phyloP scores from a whole-genome alignment of 345 rosid species.

The Salix suchowensis region DNA sequence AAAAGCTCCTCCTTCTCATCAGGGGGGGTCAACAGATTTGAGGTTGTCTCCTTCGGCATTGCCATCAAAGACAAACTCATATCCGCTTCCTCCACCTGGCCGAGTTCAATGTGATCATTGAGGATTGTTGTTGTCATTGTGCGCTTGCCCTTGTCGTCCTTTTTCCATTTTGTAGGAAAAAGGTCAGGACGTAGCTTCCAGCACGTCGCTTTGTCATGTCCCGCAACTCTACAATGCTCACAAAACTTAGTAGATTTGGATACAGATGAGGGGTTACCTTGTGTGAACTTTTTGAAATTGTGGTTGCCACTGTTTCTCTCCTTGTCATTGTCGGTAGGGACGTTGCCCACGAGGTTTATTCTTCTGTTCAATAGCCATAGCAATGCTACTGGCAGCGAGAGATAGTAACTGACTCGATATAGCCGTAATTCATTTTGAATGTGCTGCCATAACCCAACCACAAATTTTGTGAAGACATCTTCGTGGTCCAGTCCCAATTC shows the following conservation, averaged over 20 bases:
- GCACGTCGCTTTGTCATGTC: background rate
- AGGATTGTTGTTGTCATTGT: background rate
- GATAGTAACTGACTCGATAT: background rate
- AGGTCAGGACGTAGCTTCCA: background rate
- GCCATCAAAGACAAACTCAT: background rate
- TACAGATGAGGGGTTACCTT: background rate
- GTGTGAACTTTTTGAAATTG: background rate
- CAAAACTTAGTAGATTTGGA: background rate
- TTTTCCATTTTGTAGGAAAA: slow-evolving; percentile 1
- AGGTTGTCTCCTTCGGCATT: background rate
- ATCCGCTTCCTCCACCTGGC: background rate
- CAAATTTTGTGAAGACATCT: background rate
- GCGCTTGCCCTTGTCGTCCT: background rate
- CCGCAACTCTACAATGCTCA: background rate
- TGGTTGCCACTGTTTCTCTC: too few species aligned
- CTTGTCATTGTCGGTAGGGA: background rate
- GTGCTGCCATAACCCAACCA: background rate
- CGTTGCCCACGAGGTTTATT: background rate
- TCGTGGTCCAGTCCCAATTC: background rate
- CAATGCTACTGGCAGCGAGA: background rate
- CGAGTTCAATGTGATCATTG: background rate
- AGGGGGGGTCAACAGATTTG: too few species aligned
- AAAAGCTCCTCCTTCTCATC: background rate
- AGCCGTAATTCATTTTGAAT: background rate
- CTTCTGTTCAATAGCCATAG: background rate